Conservation (phyloP, 768 basidiomycete genomes). For the Amanita brunnescens region DNA sequence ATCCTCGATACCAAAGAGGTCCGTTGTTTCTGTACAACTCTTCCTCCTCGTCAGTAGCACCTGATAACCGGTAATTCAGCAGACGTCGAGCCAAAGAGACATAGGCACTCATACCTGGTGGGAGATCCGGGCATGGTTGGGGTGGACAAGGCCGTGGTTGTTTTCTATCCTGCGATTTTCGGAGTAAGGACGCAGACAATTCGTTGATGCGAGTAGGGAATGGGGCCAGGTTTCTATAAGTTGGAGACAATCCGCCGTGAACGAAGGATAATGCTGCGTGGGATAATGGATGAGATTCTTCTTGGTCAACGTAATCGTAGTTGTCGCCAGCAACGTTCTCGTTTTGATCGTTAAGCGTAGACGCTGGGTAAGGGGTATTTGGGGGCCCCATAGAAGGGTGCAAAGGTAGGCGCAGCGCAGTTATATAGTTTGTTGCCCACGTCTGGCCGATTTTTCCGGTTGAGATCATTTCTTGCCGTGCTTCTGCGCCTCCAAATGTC, state of each 20-base stretch:
- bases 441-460: slow-evolving; percentile 70
- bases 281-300: slow-evolving; percentile 49
- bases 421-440: slow-evolving; percentile 83
- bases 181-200: slow-evolving; percentile 59
- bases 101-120: slow-evolving; percentile 29
- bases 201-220: slow-evolving; percentile 82
- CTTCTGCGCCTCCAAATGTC: slow-evolving; percentile 66
- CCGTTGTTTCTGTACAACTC: slow-evolving; percentile 77
- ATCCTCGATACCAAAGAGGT: slow-evolving; percentile 92
- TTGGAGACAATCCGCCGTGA: slow-evolving; percentile 83
- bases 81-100: not conserved
- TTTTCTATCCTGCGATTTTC: slow-evolving; percentile 53
- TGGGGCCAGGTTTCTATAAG: slow-evolving; percentile 65
- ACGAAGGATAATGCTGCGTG: slow-evolving; percentile 86
- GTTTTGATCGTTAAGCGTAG: slow-evolving; percentile 24
- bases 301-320: slow-evolving; percentile 11
- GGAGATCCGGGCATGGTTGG: slow-evolving; percentile 83
- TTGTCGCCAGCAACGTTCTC: slow-evolving; percentile 13
- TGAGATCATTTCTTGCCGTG: slow-evolving; percentile 66
- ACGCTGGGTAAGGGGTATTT: slow-evolving; percentile 52
- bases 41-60: slow-evolving; percentile 56
- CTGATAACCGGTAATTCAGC: slow-evolving; percentile 23
- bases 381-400: slow-evolving; percentile 61
- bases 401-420: slow-evolving; percentile 72
- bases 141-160: no score